phyloP scores from a whole-genome alignment of 495 filamentous ascomycete genomes.

The Aspergillus conjunctus region DNA sequence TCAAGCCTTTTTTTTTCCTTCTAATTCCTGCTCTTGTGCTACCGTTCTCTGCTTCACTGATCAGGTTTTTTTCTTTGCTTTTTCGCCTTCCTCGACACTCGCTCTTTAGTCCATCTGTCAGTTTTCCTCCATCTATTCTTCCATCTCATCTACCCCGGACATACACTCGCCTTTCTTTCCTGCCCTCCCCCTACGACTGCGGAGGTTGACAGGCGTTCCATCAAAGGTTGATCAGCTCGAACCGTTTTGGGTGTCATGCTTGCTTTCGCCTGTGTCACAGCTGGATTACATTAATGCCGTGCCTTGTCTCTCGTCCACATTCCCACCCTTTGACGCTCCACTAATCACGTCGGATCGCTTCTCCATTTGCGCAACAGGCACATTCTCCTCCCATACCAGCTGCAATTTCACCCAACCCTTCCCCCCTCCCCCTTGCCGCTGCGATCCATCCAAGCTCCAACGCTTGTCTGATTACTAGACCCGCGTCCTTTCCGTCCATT shows the following conservation, averaged over 20 bases:
- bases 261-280: constrained; percentile 47
- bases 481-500: constrained; percentile 15
- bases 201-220: constrained; percentile 18
- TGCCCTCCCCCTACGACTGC: constrained; percentile 12
- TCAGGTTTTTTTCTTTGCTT: constrained; percentile 9
- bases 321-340: constrained; percentile 43
- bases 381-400: constrained; percentile 43
- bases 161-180: constrained; percentile 17
- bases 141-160: constrained; percentile 7
- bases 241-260: constrained; percentile 41
- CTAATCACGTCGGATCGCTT: constrained; percentile 38
- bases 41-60: constrained; percentile 17
- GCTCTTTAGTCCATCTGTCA: constrained; percentile 12
- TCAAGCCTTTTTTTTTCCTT: constrained; percentile 7
- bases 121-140: constrained; percentile 25
- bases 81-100: constrained; percentile 9
- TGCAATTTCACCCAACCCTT: constrained; percentile 32
- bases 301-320: constrained; percentile 46
- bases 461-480: constrained; percentile 28
- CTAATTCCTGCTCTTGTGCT: constrained; percentile 20
- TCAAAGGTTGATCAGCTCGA: constrained; percentile 26
- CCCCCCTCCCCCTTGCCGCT: constrained; percentile 44
- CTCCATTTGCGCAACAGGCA: constrained; percentile 40
- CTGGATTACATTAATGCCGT: constrained; percentile 47
- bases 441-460: constrained; percentile 39